Evolutionary conservation across 2,329 filamentous ascomycete genomes (phyloP).

Genomic region (Xylariales sp.): DNA sequence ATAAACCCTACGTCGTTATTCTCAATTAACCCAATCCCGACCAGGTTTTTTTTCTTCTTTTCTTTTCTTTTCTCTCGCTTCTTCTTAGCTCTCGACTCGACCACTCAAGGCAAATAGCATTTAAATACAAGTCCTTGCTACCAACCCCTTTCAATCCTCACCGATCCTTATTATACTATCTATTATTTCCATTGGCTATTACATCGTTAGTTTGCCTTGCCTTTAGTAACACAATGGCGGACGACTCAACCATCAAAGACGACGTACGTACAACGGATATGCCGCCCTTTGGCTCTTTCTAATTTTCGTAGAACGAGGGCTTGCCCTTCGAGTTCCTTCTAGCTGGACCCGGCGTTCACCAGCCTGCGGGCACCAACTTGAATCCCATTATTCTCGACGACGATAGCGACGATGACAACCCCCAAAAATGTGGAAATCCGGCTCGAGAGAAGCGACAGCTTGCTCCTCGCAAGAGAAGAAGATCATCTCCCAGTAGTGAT

Average conservation of each 20-base stretch:
- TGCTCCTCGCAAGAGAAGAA: not conserved
- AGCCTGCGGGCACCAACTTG: not conserved
- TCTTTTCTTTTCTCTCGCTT: not conserved
- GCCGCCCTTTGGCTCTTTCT: not conserved
- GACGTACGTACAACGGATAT: constrained; percentile 1
- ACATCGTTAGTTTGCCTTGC: not conserved
- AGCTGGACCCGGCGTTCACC: not conserved
- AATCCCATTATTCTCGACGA: constrained; percentile 19
- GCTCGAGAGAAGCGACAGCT: not conserved
- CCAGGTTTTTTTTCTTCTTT: not conserved
- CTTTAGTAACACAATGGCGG: not conserved
- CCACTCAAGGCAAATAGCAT: not conserved
- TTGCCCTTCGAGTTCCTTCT: no score
- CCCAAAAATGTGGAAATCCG: not conserved
- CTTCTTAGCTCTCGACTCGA: not conserved
- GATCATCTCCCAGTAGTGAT: not conserved
- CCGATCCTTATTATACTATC: not conserved
- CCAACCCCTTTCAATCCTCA: not conserved
- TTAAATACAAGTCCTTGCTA: no score
- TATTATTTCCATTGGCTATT: not conserved
- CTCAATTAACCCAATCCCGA: not conserved
- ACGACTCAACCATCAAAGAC: not conserved
- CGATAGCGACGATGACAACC: not conserved
- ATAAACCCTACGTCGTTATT: not conserved
- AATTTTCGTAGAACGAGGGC: not conserved